Base-by-base conservation (phyloP, 2,329 filamentous ascomycete species). In the Alternaria arbusti region DNA sequence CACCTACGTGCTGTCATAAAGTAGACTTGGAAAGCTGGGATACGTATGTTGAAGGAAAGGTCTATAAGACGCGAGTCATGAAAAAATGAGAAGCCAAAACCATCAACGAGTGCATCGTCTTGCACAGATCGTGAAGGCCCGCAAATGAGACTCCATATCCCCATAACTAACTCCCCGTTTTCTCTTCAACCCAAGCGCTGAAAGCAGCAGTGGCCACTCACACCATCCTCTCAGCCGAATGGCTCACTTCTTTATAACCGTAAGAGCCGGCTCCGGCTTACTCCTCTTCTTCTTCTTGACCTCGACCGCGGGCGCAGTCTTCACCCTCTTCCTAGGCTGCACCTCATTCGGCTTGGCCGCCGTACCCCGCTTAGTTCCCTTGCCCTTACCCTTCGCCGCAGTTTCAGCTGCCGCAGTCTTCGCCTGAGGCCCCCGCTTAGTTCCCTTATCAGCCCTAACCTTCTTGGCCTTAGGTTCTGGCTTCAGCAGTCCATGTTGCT, bases 401-500 rank as follows among this genome's bases (percentile, higher is more conserved):
- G n/a, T 20, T n/a, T 23, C 51, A 32, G 25, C 10, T 6, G 23
- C 40, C 11, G 57, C 47, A 5, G 45, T 59, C 61, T 51, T 60
- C 7, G 36, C 36, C n/a, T 40, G 36, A 40, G 66, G 57, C 1
- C 64, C 67, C 43, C 69, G 61, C 58, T 66, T 67, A 1, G 63
- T 54, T 1, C 68, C 71, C 67, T 73, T 74, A 8, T 70, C 68
- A 2, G 44, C 58, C 26, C 66, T 58, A 26, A 61, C 69, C 47
- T 65, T 70, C 10, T 62, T 51, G 15, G 26, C 40, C 55, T 63
- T 62, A 25, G 44, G 44, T 45, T 64, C 49, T 0, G 57, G 50
- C n/a, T 51, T 49, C 13, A 69, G 1, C 1, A 77, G 15, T 4
- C 75, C 75, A 49, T 77, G 45, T 52, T 77, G 67, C 51, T 76